Evolutionary conservation across 345 rosid species (phyloP).

Genomic region (Aegle marmelos): DNA sequence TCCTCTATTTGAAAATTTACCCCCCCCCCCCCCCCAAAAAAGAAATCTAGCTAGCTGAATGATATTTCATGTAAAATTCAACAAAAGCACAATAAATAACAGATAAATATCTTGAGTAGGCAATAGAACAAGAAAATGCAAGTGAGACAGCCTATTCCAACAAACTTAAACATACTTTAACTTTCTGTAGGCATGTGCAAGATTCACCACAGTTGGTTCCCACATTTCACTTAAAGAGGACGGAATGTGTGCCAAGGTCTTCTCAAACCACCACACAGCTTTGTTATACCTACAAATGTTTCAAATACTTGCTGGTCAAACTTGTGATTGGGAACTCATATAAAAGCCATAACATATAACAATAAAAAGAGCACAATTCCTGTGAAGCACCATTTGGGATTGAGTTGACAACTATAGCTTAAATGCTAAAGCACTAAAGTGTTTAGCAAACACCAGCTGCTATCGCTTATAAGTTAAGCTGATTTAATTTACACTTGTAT

Average conservation of each 20-base stretch:
- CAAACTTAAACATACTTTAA: conserved; percentile 48
- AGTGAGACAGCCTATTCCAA: conserved; percentile 5
- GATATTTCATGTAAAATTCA: background rate
- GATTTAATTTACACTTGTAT: too few species aligned
- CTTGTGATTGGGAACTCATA: background rate
- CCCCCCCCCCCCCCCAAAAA: too few species aligned
- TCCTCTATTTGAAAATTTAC: background rate
- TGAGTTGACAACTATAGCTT: too few species aligned
- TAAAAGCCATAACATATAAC: background rate
- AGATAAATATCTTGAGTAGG: background rate
- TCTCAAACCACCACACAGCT: conserved; percentile 84
- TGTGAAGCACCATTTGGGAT: too few species aligned
- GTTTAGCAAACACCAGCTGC: too few species aligned
- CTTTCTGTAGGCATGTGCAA: conserved; percentile 87
- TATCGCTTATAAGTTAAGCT: too few species aligned
- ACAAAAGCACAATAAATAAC: background rate
- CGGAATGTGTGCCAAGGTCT: conserved; percentile 79
- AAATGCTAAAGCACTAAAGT: too few species aligned
- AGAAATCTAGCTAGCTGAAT: background rate
- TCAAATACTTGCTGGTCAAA: conserved; percentile 10
- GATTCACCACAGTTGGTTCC: conserved; percentile 91
- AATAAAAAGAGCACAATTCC: background rate
- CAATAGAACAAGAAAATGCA: conserved; percentile 9
- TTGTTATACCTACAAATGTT: conserved; percentile 70
- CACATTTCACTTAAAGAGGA: conserved; percentile 69